Evolutionary conservation across 2,329 filamentous ascomycete species (phyloP), one percentile per base, ranked within the genome.

Genomic region (Fusarium hostae): DNA sequence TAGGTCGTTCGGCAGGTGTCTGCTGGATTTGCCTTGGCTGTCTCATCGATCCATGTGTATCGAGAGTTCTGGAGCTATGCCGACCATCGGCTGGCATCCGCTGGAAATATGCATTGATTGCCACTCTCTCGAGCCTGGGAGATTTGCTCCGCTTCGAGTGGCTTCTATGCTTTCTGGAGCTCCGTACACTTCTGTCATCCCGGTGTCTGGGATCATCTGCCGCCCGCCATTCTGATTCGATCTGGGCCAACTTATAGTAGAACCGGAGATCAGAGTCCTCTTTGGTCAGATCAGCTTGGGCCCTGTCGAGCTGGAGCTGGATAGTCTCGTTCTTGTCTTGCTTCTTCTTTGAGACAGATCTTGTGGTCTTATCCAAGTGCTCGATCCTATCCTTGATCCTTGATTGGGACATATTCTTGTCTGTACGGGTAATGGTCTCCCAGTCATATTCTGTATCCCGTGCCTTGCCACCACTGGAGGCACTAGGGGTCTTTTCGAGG

Each of bases 91-190:
- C 78, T 3, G 84, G 84, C 6, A 77, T 76, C 12, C 82, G 79
- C 70, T 82, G 84, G 72, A 85, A 87, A 74, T 86, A 87, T 15
- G 81, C 82, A 2, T 80, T 85, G 44, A 87, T 76, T 13, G 82
- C 82, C 12, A 81, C 70, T 13, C 81, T 80, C 69, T 86, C 82
- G 18, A 74, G 75, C n/a, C 72, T 75, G 51, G 60, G 77, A 8
- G 76, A 69, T 70, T 78, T 81, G 45, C 50, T 71, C 28, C 56
- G 54, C 34, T 48, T 73, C 22, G 57, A 68, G 34, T 61, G 56
- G 5, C 60, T 55, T 18, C 40, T 44, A 22, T 73, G 51, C 43
- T 67, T 77, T 58, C 68, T 76, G 20, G 67, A 66, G 37, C 72
- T 71, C n/a, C 66, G 74, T 13, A 64, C 59, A 28, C 68, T 71